phyloP scores from a whole-genome alignment of 108 stramenopile genomes.

The Seminavis robusta region DNA sequence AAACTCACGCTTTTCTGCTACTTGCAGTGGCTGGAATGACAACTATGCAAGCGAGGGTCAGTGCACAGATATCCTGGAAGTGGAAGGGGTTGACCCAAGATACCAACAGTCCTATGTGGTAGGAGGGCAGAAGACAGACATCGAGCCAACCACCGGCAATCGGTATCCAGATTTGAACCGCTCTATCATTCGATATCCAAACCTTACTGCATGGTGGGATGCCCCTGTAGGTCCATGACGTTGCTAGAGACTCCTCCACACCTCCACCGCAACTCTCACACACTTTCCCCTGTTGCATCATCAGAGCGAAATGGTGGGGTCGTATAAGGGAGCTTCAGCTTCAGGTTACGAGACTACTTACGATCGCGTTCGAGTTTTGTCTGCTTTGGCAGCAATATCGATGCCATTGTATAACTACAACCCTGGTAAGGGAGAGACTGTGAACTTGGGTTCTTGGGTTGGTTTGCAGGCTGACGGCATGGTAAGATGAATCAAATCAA shows the following conservation, averaged over 20 bases:
- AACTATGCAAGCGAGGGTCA: too few species aligned
- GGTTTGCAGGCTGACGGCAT: conserved; percentile 38
- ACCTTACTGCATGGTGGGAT: conserved; percentile 13
- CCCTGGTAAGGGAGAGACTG: too few species aligned
- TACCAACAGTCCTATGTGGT: too few species aligned
- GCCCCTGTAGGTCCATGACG: too few species aligned
- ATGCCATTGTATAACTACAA: conserved; percentile 38
- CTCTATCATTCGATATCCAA: conserved; percentile 16
- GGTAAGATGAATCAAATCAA: too few species aligned
- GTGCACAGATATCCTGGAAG: too few species aligned
- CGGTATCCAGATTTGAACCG: too few species aligned
- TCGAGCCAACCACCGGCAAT: too few species aligned
- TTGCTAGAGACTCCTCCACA: too few species aligned
- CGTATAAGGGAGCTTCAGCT: not conserved
- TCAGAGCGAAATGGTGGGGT: conserved; percentile 14
- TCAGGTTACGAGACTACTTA: conserved; percentile 19
- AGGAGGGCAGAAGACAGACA: not conserved
- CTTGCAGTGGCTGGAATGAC: too few species aligned
- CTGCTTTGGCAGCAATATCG: conserved; percentile 13
- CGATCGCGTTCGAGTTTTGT: conserved; percentile 8
- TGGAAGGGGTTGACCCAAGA: too few species aligned
- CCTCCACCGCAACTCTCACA: conserved; percentile 15
- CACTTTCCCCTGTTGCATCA: conserved; percentile 30
- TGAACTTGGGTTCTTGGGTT: not conserved
- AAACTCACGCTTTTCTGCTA: not conserved